Evolutionary conservation across 2,329 filamentous ascomycete species (phyloP), one percentile per base, ranked within the genome.

Genomic region (Pyricularia grisea): DNA sequence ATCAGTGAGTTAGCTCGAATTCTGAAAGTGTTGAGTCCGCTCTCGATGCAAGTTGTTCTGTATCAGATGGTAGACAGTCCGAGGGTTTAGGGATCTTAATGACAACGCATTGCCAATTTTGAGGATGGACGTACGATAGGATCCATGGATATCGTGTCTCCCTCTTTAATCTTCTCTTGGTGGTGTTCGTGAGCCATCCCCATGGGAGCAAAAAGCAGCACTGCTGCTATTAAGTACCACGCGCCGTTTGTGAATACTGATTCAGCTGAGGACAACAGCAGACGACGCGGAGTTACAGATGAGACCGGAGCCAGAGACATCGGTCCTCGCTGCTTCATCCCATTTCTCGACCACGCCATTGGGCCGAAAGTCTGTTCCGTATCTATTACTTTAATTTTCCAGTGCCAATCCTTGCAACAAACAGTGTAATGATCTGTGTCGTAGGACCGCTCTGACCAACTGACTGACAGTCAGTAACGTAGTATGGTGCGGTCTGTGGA

Each of bases 61-160:
- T 12, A 36, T 63, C 36, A 20, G n/a, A 66, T 60, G 31, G 27
- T 64, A 67, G 23, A 12, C 36, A 58, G 65, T 17, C 60, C 25
- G 28, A 36, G 30, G 58, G 20, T 14, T 50, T 66, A 10, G 5
- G 65, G 33, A 4, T 10, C 4, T 1, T 58, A n/a, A 17, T 17
- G 33, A 23, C 6, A 20, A 14, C 17, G 23, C 11, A 50, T 17
- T 6, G 27, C 17, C 11, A 9, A 25, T 12, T 0, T 4, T 4
- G 12, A 27, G 28, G 42, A 42, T 27, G 36, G 30, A 69, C 71
- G 67, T 69, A 69, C 67, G 65, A 73, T 85, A 1, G 92, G 92
- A 42, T 94, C 92, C 65, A 79, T 75, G n/a, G 91, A 92, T 74
- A 92, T 81, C 33, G 86, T 84, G 73, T 89, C 80, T 74, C 91